These are phyloP conservation scores for Vitis hybrid DNA, from an alignment of 177 flowering plant genomes.

Conservation along the genomic window DNA sequence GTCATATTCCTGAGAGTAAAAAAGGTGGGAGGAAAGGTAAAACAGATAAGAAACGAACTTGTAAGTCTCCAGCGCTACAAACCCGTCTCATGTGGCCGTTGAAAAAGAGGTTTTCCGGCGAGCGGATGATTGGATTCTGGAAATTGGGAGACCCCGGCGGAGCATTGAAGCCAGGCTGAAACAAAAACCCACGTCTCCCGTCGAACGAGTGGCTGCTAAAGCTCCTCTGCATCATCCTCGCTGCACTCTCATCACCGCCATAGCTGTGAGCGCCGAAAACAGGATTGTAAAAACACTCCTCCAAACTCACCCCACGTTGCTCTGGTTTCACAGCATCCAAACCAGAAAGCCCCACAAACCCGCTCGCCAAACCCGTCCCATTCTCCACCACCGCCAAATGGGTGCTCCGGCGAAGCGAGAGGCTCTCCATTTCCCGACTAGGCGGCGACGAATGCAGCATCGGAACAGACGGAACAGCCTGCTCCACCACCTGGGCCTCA, in stretches of 20 bases:
- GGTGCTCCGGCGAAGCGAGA: conserved; percentile 32
- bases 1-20: neutral
- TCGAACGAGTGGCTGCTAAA: conserved; percentile 62
- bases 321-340: conserved; percentile 35
- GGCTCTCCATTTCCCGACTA: conserved; percentile 34
- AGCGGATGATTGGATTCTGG: conserved; percentile 30
- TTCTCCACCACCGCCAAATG: conserved; percentile 14
- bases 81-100: conserved; percentile 60
- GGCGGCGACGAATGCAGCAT: conserved; percentile 55
- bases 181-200: conserved; percentile 24
- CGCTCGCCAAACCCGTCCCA: conserved; percentile 14
- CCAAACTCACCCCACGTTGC: conserved; percentile 25
- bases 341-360: conserved; percentile 15
- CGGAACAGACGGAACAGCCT: neutral
- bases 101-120: conserved; percentile 34
- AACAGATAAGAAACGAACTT: conserved; percentile 35
- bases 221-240: conserved; percentile 63
- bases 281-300: conserved; percentile 5
- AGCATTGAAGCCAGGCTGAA: conserved; percentile 43
- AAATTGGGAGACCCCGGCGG: conserved; percentile 31
- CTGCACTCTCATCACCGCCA: conserved; percentile 21
- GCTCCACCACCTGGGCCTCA: neutral
- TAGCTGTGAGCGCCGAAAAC: conserved; percentile 19
- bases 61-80: conserved; percentile 85
- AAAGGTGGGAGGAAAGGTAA: neutral